Percentiles rank a stretch among this genome's conserved stretches.
These are phyloP conservation scores for Paramecium caudatum DNA, from an alignment of 73 alveolate genomes.

Conservation along the genomic window DNA sequence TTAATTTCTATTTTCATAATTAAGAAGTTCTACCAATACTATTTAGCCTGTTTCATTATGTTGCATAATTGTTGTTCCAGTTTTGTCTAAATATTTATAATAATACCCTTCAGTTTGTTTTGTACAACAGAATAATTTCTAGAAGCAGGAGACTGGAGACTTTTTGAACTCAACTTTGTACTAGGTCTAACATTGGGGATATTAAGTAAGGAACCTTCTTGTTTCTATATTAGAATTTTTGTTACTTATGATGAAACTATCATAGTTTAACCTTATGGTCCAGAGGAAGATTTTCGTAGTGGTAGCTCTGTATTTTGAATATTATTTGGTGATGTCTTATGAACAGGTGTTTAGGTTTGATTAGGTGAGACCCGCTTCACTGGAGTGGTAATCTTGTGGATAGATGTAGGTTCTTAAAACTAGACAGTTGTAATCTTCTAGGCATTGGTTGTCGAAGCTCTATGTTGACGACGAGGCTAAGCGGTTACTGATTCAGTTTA, in stretches of 20 bases:
- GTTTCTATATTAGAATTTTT: not conserved
- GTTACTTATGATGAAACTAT: not conserved
- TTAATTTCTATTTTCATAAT: not conserved
- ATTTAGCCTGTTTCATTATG: conserved; percentile 34
- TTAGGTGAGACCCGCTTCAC: not conserved
- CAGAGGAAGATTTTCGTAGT: conserved; percentile 12
- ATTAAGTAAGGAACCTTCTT: not conserved
- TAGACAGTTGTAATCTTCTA: not conserved
- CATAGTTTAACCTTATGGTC: not conserved
- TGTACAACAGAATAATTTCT: not conserved
- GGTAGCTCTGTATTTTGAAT: not conserved
- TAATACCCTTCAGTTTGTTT: not conserved
- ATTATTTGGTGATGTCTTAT: not conserved
- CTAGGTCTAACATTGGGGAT: not conserved
- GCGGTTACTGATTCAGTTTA: no score
- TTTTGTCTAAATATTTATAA: not conserved
- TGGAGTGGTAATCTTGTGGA: not conserved
- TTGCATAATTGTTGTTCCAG: conserved; percentile 9
- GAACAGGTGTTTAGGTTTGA: not conserved
- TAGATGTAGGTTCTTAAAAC: conserved; percentile 8
- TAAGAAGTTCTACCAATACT: not conserved
- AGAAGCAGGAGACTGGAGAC: not conserved
- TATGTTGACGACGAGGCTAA: no score
- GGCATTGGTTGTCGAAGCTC: no score
- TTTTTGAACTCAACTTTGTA: not conserved